Evolutionary conservation across 2,329 filamentous ascomycete species (phyloP), one percentile per base, ranked within the genome.

Genomic region (Neopestalotiopsis sp.): DNA sequence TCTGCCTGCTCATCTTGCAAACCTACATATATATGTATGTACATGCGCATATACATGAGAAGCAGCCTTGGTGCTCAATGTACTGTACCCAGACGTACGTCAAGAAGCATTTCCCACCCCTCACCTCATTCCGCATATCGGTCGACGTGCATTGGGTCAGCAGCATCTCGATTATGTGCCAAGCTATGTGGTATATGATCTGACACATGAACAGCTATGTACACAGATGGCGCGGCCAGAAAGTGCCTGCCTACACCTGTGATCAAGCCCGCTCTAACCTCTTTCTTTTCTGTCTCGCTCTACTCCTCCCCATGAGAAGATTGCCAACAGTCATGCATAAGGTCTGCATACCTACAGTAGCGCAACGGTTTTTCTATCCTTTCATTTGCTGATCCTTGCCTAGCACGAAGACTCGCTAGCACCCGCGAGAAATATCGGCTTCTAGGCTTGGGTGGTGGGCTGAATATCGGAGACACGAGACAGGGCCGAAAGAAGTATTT

Each of bases 101-200:
- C 34, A 38, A 38, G 34, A 38, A 38, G 34, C 34, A 38, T 53
- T 20, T 53, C 17, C 45, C 45, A 53, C 45, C 45, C 45, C n/a
- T 53, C 45, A 20, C 45, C 45, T 53, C 45, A 53, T 53, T 7
- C 45, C 45, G 45, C 45, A 53, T 24, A 53, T 20, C 45, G 45
- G 45, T 17, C 45, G 14, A 17, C 5, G 45, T 53, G 17, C 6
- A 17, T 53, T 17, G 6, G 45, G 45, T 53, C 45, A 53, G 45
- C 45, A 53, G 45, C 45, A 53, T 53, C 45, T 53, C 17, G 45
- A 53, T 53, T n/a, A 53, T 53, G 45, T 53, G 45, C 45, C 45
- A 53, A n/a, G 20, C 14, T 53, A 53, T 53, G 20, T 53, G n/a
- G 45, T 53, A 53, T 53, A 53, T 53, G 45, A 53, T 53, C 45